Evolutionary conservation across 495 filamentous ascomycete genomes (phyloP), one percentile per base, ranked within the genome.

Genomic region (Hypoxylon lienhwacheense): DNA sequence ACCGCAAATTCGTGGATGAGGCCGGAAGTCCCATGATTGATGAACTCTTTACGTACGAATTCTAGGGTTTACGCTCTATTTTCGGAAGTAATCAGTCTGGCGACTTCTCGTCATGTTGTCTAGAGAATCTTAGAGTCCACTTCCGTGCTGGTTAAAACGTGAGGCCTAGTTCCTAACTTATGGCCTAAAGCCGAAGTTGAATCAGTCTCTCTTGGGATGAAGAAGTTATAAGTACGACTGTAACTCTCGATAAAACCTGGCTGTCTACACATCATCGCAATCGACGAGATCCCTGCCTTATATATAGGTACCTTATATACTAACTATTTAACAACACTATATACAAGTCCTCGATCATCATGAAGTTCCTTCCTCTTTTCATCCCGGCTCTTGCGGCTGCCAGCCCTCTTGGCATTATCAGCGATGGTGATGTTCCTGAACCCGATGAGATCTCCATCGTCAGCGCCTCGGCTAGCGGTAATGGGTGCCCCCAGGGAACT

Each of bases 391-490:
- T 81, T 56, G 77, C 69, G 32, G 67, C 56, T 29, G 77, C 76
- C 40, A 72, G 53, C 53, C 77, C 77, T 31, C 32, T 75, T 22
- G 50, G 60, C 4, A 47, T 61, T 46, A 60, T 71, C 50, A 66
- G 63, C 51, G 59, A 53, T 64, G 64, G 53, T 19, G 70, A 70
- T 54, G 54, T 43, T 31, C 77, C 70, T 46, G 66, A 67, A 52
- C 69, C 64, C 37, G 64, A 58, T 45, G 50, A 73, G 55, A 79
- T 81, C 60, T 66, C 66, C 66, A 75, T 78, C 64, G 20, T 80
- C 54, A 78, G 75, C 21, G 81, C 77, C 29, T 82, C 78, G 11
- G 84, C 82, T 41, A 85, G 76, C 41, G 81, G 81, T 44, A 81
- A 74, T 60, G 79, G 79, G 19, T 84, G 80, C 64, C 77, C 76